These are phyloP conservation scores for Debaryomyces prosopidis DNA, from an alignment of 805 yeast species.

Conservation along the genomic window DNA sequence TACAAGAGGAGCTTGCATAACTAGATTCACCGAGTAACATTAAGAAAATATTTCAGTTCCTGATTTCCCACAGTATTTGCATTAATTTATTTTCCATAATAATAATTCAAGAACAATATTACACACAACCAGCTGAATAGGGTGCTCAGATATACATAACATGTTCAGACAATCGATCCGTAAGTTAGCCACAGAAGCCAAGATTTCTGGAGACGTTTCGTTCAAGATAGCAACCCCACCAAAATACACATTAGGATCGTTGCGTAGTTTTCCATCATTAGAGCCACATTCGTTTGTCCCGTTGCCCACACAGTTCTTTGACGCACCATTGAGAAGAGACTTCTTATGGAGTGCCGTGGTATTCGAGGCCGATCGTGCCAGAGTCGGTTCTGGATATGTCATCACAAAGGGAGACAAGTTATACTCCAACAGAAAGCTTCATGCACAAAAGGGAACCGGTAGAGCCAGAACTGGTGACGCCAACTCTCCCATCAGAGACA, in stretches of 20 bases:
- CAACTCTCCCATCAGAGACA: constrained; percentile 87
- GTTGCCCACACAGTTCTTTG: constrained; percentile 68
- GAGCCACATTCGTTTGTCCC: constrained; percentile 83
- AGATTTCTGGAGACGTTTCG: constrained; percentile 1
- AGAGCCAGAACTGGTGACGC: constrained; percentile 95
- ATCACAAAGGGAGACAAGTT: constrained; percentile 86
- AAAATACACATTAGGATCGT: constrained; percentile 69
- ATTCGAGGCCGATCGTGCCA: constrained; percentile 82
- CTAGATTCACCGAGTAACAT: too few relatives aligned
- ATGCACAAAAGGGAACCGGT: constrained; percentile 93
- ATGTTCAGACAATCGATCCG: constrained; percentile 31
- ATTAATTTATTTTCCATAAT: too few relatives aligned
- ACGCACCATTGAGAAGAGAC: constrained; percentile 83
- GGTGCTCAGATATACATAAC: constrained; percentile 4
- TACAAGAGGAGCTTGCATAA: too few relatives aligned
- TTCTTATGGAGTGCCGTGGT: constrained; percentile 92
- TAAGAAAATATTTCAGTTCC: too few relatives aligned
- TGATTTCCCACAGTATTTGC: too few relatives aligned
- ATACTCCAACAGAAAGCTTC: constrained; percentile 77
- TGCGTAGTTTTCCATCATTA: constrained; percentile 84
- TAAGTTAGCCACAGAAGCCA: constrained; percentile 28
- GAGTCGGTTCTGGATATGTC: constrained; percentile 88
- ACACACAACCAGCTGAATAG: too few relatives aligned
- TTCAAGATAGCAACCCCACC: constrained; percentile 51
- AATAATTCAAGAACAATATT: too few relatives aligned